Evolutionary conservation across 1,284 basidiomycete genomes (phyloP).

Genomic region (Chondrostereum purpureum): DNA sequence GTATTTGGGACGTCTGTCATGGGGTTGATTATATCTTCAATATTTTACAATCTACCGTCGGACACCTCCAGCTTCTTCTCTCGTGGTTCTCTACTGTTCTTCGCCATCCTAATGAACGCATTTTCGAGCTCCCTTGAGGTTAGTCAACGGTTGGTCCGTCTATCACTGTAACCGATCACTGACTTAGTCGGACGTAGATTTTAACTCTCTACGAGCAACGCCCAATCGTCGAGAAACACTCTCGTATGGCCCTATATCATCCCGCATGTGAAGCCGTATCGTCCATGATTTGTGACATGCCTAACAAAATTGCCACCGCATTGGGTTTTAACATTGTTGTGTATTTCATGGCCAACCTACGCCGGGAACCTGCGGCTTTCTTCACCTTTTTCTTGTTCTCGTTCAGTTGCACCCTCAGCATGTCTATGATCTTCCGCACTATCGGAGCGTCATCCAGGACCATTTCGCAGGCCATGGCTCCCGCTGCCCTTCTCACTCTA

Average conservation of each 20-base stretch:
- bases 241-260: conserved; percentile 11
- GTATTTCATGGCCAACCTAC: conserved; percentile 13
- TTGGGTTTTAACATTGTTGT: conserved; percentile 7
- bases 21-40: conserved; percentile 38
- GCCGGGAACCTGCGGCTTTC: conserved; percentile 10
- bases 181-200: conserved; percentile 3
- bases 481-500: conserved; percentile 33
- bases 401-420: conserved; percentile 28
- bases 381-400: conserved; percentile 26
- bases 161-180: neutral
- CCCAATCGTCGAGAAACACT: conserved; percentile 32
- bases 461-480: conserved; percentile 30
- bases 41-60: conserved; percentile 39
- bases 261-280: conserved; percentile 16
- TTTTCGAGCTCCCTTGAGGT: conserved; percentile 10
- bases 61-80: conserved; percentile 41
- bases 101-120: conserved; percentile 17
- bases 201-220: conserved; percentile 27
- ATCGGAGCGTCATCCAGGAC: conserved; percentile 32
- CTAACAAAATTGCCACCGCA: conserved; percentile 14
- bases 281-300: conserved; percentile 17
- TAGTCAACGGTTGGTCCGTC: neutral
- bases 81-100: conserved; percentile 32
- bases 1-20: conserved; percentile 15
- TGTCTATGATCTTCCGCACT: conserved; percentile 39